Evolutionary conservation across 2,329 filamentous ascomycete species (phyloP).

Genomic region (Trichoderma gracile): DNA sequence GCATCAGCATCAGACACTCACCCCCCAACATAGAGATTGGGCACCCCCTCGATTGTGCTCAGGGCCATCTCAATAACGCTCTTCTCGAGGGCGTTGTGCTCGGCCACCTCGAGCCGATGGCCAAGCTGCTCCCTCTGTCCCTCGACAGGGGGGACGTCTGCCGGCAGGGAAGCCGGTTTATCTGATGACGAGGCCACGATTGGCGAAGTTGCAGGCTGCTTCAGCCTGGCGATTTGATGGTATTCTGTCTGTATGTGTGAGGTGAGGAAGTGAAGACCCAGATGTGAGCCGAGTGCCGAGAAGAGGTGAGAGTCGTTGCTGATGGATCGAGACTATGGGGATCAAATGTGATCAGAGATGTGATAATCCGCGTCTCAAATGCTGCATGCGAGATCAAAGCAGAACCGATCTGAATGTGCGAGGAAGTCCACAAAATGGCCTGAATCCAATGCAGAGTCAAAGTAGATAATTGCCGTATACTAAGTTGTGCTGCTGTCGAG

Average conservation of each 20-base stretch:
- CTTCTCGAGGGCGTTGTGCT: constrained; percentile 32
- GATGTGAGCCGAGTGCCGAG: neutral
- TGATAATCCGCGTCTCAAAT: neutral
- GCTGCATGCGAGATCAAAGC: neutral
- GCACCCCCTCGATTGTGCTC: constrained; percentile 45
- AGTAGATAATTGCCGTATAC: too few species aligned
- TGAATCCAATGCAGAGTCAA: too few species aligned
- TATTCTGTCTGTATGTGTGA: neutral
- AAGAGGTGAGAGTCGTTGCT: neutral
- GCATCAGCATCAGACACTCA: constrained; percentile 31
- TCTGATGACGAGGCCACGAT: constrained; percentile 15
- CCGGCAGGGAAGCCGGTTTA: neutral
- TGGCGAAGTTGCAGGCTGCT: neutral
- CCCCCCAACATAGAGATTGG: constrained; percentile 46
- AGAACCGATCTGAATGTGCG: too few species aligned
- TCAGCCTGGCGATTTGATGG: neutral
- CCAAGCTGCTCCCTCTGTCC: constrained; percentile 25
- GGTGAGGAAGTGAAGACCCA: too few species aligned
- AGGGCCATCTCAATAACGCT: constrained; percentile 45
- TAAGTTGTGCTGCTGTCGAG: too few species aligned
- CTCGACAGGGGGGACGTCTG: constrained; percentile 20
- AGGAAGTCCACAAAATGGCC: too few species aligned
- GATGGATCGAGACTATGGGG: too few species aligned
- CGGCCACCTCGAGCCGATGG: constrained; percentile 23
- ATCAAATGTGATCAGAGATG: neutral